These are phyloP conservation scores for Fusarium sarcochroum DNA, from an alignment of 2,329 filamentous ascomycete species.

Conservation along the genomic window DNA sequence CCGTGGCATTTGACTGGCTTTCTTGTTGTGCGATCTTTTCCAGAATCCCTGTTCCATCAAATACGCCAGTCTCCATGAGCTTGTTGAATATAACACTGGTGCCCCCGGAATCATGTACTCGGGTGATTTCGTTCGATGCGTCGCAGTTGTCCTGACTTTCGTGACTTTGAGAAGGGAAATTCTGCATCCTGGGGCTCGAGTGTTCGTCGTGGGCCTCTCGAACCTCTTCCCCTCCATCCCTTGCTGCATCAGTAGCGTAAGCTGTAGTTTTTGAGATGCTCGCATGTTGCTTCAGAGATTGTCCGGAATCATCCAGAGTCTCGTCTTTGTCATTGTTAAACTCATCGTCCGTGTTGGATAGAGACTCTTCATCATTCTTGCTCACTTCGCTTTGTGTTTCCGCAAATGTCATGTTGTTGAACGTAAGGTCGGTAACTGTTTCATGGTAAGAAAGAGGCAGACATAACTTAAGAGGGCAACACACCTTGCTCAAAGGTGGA, in stretches of 20 bases:
- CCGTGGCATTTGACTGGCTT: neutral
- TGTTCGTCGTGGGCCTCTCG: neutral
- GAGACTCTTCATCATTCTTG: constrained; percentile 24
- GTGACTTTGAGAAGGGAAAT: neutral
- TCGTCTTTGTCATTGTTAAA: neutral
- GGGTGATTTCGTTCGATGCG: neutral
- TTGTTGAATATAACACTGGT: constrained; percentile 18
- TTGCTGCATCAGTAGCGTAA: neutral
- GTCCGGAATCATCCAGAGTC: neutral
- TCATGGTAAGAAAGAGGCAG: constrained; percentile 1
- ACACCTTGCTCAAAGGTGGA: constrained; percentile 40
- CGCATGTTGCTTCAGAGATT: neutral
- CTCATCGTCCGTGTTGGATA: neutral
- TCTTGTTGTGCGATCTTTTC: neutral
- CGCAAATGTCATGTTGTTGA: constrained; percentile 66
- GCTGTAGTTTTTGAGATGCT: neutral
- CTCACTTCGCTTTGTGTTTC: constrained; percentile 1
- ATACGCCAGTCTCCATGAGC: constrained; percentile 41
- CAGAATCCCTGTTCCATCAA: constrained; percentile 28
- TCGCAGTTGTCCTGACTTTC: neutral
- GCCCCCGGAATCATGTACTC: neutral
- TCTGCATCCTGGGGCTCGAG: neutral
- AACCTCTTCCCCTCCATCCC: neutral
- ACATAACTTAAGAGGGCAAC: neutral
- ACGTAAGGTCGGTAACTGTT: constrained; percentile 65